phyloP scores from a whole-genome alignment of 805 yeast genomes.

The Starmera amethionina region DNA sequence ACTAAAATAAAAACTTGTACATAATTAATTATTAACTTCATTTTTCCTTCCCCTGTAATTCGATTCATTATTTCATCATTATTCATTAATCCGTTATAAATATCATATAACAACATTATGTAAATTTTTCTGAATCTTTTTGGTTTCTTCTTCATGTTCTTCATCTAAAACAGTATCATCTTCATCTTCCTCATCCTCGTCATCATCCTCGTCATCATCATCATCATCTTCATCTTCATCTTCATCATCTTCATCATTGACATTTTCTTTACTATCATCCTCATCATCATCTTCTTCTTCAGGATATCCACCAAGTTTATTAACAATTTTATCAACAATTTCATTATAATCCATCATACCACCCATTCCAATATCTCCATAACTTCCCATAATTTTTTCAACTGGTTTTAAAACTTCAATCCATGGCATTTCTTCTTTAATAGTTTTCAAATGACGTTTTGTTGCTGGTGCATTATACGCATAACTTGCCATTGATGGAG shows the following conservation, averaged over 20 bases:
- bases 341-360: conserved; percentile 99
- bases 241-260: conserved; percentile 33
- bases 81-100: too few relatives aligned
- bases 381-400: conserved; percentile 84
- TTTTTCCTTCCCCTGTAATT: too few relatives aligned
- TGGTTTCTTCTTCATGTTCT: neutral
- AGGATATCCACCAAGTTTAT: conserved; percentile 57
- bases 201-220: conserved; percentile 29
- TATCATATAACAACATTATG: too few relatives aligned
- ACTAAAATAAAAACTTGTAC: too few relatives aligned
- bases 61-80: too few relatives aligned
- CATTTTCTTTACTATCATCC: conserved; percentile 33
- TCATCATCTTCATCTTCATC: conserved; percentile 41
- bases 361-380: conserved; percentile 99
- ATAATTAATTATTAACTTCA: too few relatives aligned
- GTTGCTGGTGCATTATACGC: conserved; percentile 88
- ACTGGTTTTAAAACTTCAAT: conserved; percentile 89
- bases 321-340: conserved; percentile 75
- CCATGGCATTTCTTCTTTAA: conserved; percentile 91
- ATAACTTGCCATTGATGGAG: conserved; percentile 94
- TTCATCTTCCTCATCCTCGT: conserved; percentile 31
- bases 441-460: conserved; percentile 64
- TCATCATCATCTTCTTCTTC: conserved; percentile 42
- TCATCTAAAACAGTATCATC: conserved; percentile 12
- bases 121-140: too few relatives aligned